phyloP scores from a whole-genome alignment of 2,329 filamentous ascomycete species.

The Hymenoscyphus fructigenus region DNA sequence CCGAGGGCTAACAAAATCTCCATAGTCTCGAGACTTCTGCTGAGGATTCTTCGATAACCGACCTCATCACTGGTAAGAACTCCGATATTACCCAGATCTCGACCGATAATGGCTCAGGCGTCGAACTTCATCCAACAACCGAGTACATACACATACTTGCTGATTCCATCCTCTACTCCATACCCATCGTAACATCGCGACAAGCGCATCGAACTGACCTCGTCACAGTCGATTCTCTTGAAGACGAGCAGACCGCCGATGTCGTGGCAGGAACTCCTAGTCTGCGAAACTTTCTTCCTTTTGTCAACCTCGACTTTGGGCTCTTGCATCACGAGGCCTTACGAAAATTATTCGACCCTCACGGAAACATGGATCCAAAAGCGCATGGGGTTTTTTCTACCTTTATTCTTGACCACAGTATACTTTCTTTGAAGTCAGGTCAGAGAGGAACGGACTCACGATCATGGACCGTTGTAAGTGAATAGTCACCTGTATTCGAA shows the following conservation, averaged over 20 bases:
- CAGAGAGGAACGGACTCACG: conserved; percentile 4
- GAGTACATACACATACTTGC: neutral
- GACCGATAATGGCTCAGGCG: neutral
- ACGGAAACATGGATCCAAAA: neutral
- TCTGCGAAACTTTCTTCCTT: neutral
- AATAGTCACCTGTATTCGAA: neutral
- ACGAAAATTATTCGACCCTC: neutral
- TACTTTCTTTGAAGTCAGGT: conserved; percentile 2
- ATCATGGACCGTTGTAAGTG: conserved; percentile 8
- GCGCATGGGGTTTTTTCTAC: neutral
- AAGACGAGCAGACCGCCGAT: neutral
- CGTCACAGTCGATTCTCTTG: neutral
- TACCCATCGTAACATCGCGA: neutral
- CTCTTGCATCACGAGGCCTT: neutral
- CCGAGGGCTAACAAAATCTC: neutral
- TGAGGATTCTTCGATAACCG: neutral
- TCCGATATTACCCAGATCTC: neutral
- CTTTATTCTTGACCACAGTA: neutral
- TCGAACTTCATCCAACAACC: neutral
- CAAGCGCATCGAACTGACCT: neutral
- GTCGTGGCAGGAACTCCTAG: neutral
- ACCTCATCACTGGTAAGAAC: neutral
- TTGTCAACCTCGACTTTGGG: neutral
- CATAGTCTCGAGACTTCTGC: neutral
- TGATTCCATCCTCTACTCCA: neutral